Conservation (phyloP, 306 rosid species). For the Acacia melanoxylon region DNA sequence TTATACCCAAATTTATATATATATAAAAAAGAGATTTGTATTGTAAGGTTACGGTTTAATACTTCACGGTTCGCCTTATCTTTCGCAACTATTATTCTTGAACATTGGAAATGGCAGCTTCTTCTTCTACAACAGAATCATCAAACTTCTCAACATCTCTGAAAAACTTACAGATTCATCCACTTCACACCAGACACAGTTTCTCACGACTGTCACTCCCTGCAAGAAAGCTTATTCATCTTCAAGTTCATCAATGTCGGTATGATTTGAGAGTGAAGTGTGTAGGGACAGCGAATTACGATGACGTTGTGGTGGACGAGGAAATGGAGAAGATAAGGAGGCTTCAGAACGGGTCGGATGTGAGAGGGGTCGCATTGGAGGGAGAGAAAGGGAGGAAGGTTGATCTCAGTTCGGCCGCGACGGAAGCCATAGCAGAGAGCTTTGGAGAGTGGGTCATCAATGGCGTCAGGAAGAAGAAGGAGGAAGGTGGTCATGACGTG, state of each 20-base stretch:
- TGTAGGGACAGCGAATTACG: slow-evolving; percentile 47
- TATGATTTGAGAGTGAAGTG: slow-evolving; percentile 28
- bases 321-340: slow-evolving; percentile 77
- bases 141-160: slow-evolving; percentile 41
- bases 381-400: slow-evolving; percentile 82
- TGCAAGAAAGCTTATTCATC: not conserved
- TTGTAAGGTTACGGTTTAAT: slow-evolving; percentile 48
- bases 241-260: not conserved
- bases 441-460: slow-evolving; percentile 81
- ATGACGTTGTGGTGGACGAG: slow-evolving; percentile 69
- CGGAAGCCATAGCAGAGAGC: slow-evolving; percentile 83
- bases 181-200: slow-evolving; percentile 28
- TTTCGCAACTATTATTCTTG: slow-evolving; percentile 25
- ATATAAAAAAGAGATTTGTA: slow-evolving; percentile 28
- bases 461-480: slow-evolving; percentile 54
- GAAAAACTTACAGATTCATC: not conserved
- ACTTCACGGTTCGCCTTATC: slow-evolving; percentile 38
- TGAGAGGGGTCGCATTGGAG: slow-evolving; percentile 81
- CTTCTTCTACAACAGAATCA: slow-evolving; percentile 42
- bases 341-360: slow-evolving; percentile 94
- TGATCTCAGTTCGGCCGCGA: slow-evolving; percentile 71
- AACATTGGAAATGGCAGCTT: slow-evolving; percentile 43
- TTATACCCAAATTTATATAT: not conserved
- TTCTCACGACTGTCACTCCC: slow-evolving; percentile 28
- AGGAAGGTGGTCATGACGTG: no score